Evolutionary conservation across 1,139 yeast genomes (phyloP).

Genomic region (Sugiyamaella paludigena): DNA sequence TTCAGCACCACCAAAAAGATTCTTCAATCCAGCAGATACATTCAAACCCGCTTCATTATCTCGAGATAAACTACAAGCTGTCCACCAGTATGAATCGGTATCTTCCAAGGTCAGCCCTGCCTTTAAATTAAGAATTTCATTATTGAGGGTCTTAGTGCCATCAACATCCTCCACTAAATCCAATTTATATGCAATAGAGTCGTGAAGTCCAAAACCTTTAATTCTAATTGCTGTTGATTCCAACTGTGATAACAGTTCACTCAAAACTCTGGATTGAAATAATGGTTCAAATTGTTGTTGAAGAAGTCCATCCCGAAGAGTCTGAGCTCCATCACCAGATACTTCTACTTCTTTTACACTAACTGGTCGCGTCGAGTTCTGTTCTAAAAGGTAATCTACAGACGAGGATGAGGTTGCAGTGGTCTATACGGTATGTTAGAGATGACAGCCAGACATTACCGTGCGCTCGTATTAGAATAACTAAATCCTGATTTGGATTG

Average conservation of each 20-base stretch:
- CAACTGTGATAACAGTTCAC: constrained; percentile 32
- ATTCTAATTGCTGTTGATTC: constrained; percentile 35
- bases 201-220: constrained; percentile 44
- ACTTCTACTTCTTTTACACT: constrained; percentile 49
- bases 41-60: constrained; percentile 88
- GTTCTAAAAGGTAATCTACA: constrained; percentile 9
- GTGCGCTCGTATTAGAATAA: too few species aligned
- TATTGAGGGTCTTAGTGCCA: constrained; percentile 13
- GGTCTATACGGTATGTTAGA: background rate
- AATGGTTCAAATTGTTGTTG: constrained; percentile 56
- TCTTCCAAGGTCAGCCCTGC: constrained; percentile 27
- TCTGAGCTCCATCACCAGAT: constrained; percentile 46
- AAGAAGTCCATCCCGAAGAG: constrained; percentile 53
- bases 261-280: constrained; percentile 37
- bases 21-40: constrained; percentile 52
- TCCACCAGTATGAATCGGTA: constrained; percentile 19
- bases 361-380: constrained; percentile 27
- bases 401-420: constrained; percentile 1
- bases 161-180: constrained; percentile 29
- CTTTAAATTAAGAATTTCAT: constrained; percentile 22
- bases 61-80: constrained; percentile 52
- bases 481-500: too few species aligned
- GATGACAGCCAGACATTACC: too few species aligned
- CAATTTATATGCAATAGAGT: constrained; percentile 45
- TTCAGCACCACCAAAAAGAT: constrained; percentile 90